A percentile compares a stretch with the other conserved stretches of the same genome.
phyloP scores from a whole-genome alignment of 176 grass and related monocot genomes.

The Musa itinerans region DNA sequence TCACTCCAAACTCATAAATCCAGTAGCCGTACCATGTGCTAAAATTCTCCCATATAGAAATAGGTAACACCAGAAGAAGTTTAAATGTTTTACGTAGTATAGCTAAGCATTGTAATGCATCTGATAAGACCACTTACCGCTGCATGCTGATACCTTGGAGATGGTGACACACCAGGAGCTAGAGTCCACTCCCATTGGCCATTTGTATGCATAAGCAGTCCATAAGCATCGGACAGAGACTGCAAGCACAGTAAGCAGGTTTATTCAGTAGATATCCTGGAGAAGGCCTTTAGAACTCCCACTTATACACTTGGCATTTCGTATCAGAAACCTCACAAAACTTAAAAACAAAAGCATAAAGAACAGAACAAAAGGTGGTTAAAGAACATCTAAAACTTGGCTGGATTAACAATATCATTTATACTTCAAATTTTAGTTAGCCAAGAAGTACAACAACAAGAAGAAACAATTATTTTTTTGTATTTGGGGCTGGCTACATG shows the following conservation, averaged over 20 bases:
- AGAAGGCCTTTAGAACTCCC: background rate
- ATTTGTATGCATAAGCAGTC: conserved; percentile 98
- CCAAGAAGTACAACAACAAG: no score
- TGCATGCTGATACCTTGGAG: conserved; percentile 98
- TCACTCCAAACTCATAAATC: no score
- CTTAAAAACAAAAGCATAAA: background rate
- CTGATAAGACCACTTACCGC: conserved; percentile 47
- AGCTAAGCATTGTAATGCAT: background rate
- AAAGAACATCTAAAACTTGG: background rate
- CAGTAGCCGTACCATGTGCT: background rate
- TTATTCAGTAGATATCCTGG: background rate
- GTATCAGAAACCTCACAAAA: background rate
- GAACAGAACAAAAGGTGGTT: background rate
- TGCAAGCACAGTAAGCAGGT: conserved; percentile 32
- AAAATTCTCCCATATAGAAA: background rate
- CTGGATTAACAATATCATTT: background rate
- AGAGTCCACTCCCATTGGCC: conserved; percentile 98
- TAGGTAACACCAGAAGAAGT: background rate
- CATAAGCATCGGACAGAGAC: conserved; percentile 92
- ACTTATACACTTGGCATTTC: background rate
- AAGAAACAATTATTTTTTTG: no score
- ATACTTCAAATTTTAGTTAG: no score
- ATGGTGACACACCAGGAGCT: conserved; percentile 89
- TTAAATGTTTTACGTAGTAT: background rate
- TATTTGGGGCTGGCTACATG: background rate